Evolutionary conservation across 106 monocot species (phyloP).

Genomic region (Narthecium ossifragum): DNA sequence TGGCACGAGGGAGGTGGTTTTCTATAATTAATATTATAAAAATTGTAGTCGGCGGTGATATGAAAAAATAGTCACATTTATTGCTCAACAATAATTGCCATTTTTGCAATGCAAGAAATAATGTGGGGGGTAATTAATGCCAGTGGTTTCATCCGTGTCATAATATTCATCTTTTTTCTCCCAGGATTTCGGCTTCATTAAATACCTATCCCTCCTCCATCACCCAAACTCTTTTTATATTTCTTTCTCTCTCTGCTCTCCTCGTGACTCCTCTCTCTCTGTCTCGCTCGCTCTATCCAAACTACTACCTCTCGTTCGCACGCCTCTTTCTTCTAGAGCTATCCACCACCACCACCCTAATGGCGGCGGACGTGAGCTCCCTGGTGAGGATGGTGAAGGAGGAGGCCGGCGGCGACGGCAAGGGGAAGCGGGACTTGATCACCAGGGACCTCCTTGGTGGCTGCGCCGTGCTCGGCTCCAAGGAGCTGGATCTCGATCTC

Average conservation of each 20-base stretch:
- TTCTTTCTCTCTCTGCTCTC: neutral
- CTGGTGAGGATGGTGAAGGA: constrained; percentile 4
- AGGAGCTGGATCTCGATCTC: constrained; percentile 31
- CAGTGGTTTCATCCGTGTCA: too few species aligned
- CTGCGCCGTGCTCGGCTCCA: constrained; percentile 5
- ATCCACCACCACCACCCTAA: too few species aligned
- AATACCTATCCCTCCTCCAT: neutral
- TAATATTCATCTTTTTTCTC: too few species aligned
- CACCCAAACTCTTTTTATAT: neutral
- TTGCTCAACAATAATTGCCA: too few species aligned
- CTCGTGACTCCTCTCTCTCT: neutral
- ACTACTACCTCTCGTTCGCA: neutral
- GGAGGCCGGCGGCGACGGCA: constrained; percentile 2
- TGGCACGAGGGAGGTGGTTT: too few species aligned
- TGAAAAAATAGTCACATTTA: too few species aligned
- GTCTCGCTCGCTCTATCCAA: neutral
- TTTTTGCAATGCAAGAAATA: too few species aligned
- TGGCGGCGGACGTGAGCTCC: constrained; percentile 41
- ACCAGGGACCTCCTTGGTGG: constrained; percentile 29
- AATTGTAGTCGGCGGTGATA: too few species aligned
- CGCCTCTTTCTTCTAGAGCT: too few species aligned
- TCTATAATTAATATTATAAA: too few species aligned
- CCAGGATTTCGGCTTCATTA: too few species aligned
- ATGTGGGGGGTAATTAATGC: too few species aligned
- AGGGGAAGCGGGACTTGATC: constrained; percentile 17